Evolutionary conservation across 2,329 filamentous ascomycete species (phyloP).

Genomic region (Penicillium italicum): DNA sequence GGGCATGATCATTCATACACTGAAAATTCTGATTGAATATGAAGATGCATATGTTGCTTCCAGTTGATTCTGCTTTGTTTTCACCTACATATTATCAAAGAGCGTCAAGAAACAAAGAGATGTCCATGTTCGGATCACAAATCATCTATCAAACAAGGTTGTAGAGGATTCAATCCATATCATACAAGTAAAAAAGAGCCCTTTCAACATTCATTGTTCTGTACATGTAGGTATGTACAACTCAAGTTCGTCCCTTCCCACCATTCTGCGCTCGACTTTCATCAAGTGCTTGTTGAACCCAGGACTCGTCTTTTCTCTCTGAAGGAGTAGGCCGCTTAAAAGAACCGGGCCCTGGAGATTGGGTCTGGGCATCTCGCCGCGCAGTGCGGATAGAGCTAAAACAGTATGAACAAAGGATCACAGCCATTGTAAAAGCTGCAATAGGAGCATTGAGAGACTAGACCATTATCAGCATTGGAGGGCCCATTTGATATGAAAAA

Average conservation of each 20-base stretch:
- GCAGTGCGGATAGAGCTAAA: slow-evolving; percentile 64
- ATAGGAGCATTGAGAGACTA: slow-evolving; percentile 57
- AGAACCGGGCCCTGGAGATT: slow-evolving; percentile 31
- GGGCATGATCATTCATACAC: slow-evolving; percentile 40
- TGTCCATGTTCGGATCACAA: not conserved
- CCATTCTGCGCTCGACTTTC: slow-evolving; percentile 26
- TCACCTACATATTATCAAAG: not conserved
- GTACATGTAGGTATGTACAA: not conserved
- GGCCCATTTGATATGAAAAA: not conserved
- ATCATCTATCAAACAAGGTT: not conserved
- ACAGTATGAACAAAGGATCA: slow-evolving; percentile 58
- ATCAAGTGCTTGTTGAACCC: slow-evolving; percentile 35
- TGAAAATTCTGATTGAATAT: slow-evolving; percentile 40
- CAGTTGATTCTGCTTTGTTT: not conserved
- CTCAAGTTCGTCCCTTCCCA: slow-evolving; percentile 12
- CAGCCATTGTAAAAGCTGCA: slow-evolving; percentile 62
- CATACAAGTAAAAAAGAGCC: not conserved
- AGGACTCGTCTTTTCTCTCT: slow-evolving; percentile 26
- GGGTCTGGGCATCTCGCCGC: slow-evolving; percentile 61
- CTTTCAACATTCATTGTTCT: no score
- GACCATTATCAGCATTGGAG: not conserved
- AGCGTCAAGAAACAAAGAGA: not conserved
- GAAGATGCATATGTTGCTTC: slow-evolving; percentile 11
- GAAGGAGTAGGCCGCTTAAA: slow-evolving; percentile 46
- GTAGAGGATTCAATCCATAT: not conserved